Conservation (phyloP, 2,329 filamentous ascomycete genomes). For the Microdochium bolleyi region DNA sequence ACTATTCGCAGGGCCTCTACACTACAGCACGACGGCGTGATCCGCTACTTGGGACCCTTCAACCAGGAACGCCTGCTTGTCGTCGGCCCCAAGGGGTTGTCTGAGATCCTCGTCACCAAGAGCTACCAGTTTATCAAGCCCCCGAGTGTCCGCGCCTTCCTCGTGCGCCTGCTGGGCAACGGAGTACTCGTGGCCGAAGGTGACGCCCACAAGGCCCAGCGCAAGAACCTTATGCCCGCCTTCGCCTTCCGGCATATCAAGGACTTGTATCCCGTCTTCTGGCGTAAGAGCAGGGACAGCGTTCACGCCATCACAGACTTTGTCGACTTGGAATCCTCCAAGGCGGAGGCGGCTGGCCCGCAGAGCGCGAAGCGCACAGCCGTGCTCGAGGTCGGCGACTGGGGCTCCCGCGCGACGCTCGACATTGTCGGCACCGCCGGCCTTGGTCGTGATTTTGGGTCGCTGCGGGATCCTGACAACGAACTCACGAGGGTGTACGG, state of each 20-base stretch:
- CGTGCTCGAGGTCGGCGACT: conserved; percentile 50
- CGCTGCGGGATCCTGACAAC: conserved; percentile 53
- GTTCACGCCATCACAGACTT: conserved; percentile 51
- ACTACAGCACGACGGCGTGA: conserved; percentile 60
- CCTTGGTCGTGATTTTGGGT: conserved; percentile 62
- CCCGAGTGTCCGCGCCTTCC: conserved; percentile 36
- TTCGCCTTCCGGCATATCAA: conserved; percentile 85
- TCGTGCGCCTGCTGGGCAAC: conserved; percentile 59
- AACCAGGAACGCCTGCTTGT: conserved; percentile 27
- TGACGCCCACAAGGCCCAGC: conserved; percentile 78
- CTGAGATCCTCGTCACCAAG: conserved; percentile 61
- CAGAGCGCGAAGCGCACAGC: conserved; percentile 26
- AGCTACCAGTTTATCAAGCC: conserved; percentile 67
- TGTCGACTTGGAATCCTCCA: conserved; percentile 28
- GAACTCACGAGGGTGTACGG: conserved; percentile 51
- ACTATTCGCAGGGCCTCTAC: conserved; percentile 40
- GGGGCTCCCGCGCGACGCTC: conserved; percentile 61
- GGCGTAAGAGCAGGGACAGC: conserved; percentile 65
- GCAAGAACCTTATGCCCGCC: conserved; percentile 72
- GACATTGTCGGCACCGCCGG: conserved; percentile 71
- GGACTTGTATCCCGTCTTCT: conserved; percentile 77
- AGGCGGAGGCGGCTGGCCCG: conserved; percentile 6
- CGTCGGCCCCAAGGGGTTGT: conserved; percentile 55
- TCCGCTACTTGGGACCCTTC: conserved; percentile 50
- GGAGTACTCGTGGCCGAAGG: conserved; percentile 78